Evolutionary conservation across 1,284 basidiomycete genomes (phyloP).

Genomic region (Microbotryum saponariae): DNA sequence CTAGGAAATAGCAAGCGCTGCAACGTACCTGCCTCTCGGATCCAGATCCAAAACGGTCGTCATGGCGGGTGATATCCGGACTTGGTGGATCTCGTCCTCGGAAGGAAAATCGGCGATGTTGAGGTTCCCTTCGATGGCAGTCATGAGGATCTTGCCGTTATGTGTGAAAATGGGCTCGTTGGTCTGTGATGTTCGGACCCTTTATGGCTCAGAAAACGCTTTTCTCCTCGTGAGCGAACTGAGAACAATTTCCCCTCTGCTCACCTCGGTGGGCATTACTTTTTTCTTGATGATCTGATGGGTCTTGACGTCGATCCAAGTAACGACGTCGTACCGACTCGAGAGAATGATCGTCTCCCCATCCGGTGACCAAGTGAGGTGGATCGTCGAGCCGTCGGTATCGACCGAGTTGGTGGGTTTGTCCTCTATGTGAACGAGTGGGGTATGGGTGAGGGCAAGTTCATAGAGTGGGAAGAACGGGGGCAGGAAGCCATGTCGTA

Average conservation of each 20-base stretch:
- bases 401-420: constrained; percentile 19
- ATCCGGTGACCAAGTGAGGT: constrained; percentile 30
- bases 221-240: too few species aligned
- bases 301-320: constrained; percentile 23
- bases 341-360: constrained; percentile 24
- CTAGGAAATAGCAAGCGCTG: neutral
- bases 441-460: neutral
- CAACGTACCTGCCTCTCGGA: constrained; percentile 22
- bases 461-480: too few species aligned
- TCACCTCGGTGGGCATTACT: constrained; percentile 15
- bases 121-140: constrained; percentile 9
- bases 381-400: constrained; percentile 27
- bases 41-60: constrained; percentile 22
- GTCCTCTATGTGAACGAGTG: constrained; percentile 20
- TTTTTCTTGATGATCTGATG: constrained; percentile 8
- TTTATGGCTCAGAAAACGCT: too few species aligned
- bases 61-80: constrained; percentile 10
- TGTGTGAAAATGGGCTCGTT: constrained; percentile 31
- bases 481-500: neutral
- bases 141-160: constrained; percentile 27
- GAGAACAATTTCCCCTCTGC: too few species aligned
- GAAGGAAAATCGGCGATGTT: constrained; percentile 16
- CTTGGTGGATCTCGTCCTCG: constrained; percentile 6
- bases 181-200: constrained; percentile 4
- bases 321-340: constrained; percentile 15